These are phyloP conservation scores for Fusarium sp. DNA, from an alignment of 2,329 filamentous ascomycete genomes.

Conservation along the genomic window DNA sequence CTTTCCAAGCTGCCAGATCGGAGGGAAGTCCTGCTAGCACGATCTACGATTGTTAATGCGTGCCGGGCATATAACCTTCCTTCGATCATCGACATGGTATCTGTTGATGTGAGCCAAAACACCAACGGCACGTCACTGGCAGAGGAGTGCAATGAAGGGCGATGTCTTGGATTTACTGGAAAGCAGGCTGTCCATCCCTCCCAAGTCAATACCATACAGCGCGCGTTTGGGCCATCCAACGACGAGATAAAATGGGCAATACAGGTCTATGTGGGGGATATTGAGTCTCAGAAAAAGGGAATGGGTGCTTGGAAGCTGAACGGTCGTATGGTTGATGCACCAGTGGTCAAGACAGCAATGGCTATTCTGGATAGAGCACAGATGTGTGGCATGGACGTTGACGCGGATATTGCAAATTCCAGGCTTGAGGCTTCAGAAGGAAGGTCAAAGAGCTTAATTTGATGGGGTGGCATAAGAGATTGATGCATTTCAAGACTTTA, in stretches of 20 bases:
- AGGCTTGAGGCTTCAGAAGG: neutral
- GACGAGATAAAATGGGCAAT: constrained; percentile 3
- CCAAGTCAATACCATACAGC: constrained; percentile 15
- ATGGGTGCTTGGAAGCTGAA: constrained; percentile 23
- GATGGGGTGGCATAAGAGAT: no score
- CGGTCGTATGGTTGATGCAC: constrained; percentile 22
- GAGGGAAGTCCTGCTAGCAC: neutral
- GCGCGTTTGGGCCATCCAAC: constrained; percentile 9
- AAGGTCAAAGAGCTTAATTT: neutral
- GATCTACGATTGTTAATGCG: neutral
- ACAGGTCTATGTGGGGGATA: constrained; percentile 5
- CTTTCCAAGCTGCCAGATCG: constrained; percentile 5
- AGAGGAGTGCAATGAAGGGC: constrained; percentile 6
- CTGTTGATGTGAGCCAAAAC: neutral
- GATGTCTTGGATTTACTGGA: constrained; percentile 18
- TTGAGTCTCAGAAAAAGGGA: neutral
- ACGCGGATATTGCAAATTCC: neutral
- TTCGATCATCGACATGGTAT: neutral
- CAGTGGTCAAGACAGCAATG: constrained; percentile 10
- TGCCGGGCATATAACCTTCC: neutral
- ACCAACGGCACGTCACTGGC: neutral
- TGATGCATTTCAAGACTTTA: no score
- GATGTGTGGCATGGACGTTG: constrained; percentile 13
- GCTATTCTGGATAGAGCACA: constrained; percentile 8
- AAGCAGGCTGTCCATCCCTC: constrained; percentile 25